Percentiles rank a stretch among this genome's conserved stretches.
These are phyloP conservation scores for Cardamine chenopodiifolia DNA, from an alignment of 345 rosid species.

Conservation along the genomic window DNA sequence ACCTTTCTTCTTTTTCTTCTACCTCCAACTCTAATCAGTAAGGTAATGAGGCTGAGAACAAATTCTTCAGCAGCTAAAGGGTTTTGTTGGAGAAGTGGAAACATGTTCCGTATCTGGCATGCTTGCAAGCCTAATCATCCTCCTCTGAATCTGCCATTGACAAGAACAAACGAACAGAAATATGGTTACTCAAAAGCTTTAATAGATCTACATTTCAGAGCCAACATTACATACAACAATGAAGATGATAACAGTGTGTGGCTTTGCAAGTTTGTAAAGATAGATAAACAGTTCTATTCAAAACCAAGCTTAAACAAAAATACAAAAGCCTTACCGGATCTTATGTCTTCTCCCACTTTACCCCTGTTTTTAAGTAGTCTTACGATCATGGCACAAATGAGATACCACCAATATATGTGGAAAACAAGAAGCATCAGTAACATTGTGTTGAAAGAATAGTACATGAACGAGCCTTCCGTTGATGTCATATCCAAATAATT, in stretches of 20 bases:
- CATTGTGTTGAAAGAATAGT: conserved; percentile 88
- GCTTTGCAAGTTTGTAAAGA: background rate
- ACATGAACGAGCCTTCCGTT: conserved; percentile 44
- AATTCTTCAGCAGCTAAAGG: conserved; percentile 24
- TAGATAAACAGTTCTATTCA: background rate
- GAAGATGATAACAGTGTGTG: background rate
- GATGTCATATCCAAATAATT: conserved; percentile 57
- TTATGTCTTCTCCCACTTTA: conserved; percentile 91
- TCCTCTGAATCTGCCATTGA: conserved; percentile 86
- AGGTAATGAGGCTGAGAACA: conserved; percentile 24
- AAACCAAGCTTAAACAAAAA: background rate
- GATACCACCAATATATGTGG: conserved; percentile 98
- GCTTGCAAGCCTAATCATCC: conserved; percentile 63
- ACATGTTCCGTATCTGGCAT: conserved; percentile 35
- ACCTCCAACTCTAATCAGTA: conserved; percentile 36
- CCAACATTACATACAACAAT: conserved; percentile 9
- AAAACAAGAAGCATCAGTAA: conserved; percentile 80
- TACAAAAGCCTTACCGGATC: conserved; percentile 73
- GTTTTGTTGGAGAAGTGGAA: conserved; percentile 39
- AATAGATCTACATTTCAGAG: conserved; percentile 6
- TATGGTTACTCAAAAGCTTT: background rate
- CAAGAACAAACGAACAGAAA: conserved; percentile 8
- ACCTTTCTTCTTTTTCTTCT: conserved; percentile 11
- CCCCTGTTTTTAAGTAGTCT: conserved; percentile 87
- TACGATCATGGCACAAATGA: conserved; percentile 81